phyloP scores from a whole-genome alignment of 257 asterid genomes.

The Paulownia fortunei region DNA sequence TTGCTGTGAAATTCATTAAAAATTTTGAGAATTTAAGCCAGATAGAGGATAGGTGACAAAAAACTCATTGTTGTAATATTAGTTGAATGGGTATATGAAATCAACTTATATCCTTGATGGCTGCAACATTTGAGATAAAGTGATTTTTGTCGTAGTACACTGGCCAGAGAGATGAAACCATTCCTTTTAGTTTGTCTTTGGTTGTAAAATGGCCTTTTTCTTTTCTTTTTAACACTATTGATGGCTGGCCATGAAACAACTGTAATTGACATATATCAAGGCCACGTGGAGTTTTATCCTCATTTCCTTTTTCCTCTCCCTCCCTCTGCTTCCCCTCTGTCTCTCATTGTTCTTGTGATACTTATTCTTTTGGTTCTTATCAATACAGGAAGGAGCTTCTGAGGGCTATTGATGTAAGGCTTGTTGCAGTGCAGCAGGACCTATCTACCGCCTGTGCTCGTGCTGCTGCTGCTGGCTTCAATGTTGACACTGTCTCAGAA shows the following conservation, averaged over 20 bases:
- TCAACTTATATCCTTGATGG: neutral
- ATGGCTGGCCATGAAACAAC: neutral
- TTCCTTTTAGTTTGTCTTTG: neutral
- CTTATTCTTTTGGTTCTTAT: slow-evolving; percentile 30
- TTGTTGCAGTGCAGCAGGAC: slow-evolving; percentile 79
- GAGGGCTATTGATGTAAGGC: slow-evolving; percentile 92
- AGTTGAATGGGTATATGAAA: neutral
- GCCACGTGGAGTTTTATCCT: neutral
- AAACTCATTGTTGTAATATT: neutral
- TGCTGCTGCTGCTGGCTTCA: slow-evolving; percentile 89
- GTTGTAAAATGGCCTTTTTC: neutral
- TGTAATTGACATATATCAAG: neutral
- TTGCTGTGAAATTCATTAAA: neutral
- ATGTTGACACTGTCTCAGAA: slow-evolving; percentile 63
- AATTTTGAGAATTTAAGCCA: neutral
- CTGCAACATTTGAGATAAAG: neutral
- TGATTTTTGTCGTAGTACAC: slow-evolving; percentile 13
- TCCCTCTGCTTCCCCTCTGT: neutral
- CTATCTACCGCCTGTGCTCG: slow-evolving; percentile 74
- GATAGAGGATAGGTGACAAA: neutral
- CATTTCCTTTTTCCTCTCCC: neutral
- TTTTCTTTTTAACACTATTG: neutral
- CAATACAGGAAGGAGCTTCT: slow-evolving; percentile 84
- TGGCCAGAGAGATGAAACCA: neutral
- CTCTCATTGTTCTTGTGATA: neutral